Evolutionary conservation across 2,329 filamentous ascomycete species (phyloP).

Genomic region (Botrytis fragariae): DNA sequence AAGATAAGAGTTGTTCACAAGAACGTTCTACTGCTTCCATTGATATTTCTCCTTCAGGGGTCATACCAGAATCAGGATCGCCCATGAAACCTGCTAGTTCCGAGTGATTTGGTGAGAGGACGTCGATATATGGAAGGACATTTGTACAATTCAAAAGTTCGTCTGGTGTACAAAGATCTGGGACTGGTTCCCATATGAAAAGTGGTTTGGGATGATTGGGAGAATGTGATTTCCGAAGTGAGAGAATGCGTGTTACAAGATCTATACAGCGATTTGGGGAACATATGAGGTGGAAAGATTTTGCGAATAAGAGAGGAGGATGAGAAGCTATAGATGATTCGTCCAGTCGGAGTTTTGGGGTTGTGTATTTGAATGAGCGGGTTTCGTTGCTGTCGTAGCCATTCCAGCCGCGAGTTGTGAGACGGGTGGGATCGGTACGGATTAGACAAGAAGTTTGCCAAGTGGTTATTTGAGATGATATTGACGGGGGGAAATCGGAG

Average conservation of each 20-base stretch:
- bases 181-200: constrained; percentile 94
- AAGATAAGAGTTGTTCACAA: constrained; percentile 61
- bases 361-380: constrained; percentile 80
- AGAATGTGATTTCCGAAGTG: constrained; percentile 48
- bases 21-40: constrained; percentile 53
- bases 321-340: constrained; percentile 61
- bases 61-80: constrained; percentile 43
- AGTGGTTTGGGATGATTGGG: constrained; percentile 54
- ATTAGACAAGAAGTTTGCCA: constrained; percentile 72
- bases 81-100: constrained; percentile 89
- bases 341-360: constrained; percentile 79
- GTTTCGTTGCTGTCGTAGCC: constrained; percentile 72
- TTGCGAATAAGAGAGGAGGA: constrained; percentile 63
- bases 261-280: constrained; percentile 73
- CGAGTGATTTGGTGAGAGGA: constrained; percentile 77
- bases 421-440: constrained; percentile 60
- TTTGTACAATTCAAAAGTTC: constrained; percentile 64
- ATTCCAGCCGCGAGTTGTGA: constrained; percentile 92
- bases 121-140: constrained; percentile 58
- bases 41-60: constrained; percentile 46
- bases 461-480: constrained; percentile 61
- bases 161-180: constrained; percentile 76
- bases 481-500: constrained; percentile 72
- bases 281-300: constrained; percentile 86
- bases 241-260: constrained; percentile 68